phyloP scores from a whole-genome alignment of 257 asterid species.

The Salvia miltiorrhiza region DNA sequence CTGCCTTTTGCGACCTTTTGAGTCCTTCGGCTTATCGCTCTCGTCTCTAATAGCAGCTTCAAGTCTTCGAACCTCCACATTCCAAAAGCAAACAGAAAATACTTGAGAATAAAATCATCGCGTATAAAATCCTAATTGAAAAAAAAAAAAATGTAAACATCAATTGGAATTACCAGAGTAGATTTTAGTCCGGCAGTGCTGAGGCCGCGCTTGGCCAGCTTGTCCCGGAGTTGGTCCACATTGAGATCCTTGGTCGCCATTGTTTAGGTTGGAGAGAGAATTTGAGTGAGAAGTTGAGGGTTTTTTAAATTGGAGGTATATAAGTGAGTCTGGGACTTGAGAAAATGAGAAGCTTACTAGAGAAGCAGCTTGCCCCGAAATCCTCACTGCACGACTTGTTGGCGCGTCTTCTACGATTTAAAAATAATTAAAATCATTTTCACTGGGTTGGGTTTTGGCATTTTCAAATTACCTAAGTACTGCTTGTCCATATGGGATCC shows the following conservation, averaged over 20 bases:
- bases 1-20: slow-evolving; percentile 46
- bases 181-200: slow-evolving; percentile 69
- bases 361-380: slow-evolving; percentile 25
- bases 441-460: no score
- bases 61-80: slow-evolving; percentile 61
- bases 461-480: no score
- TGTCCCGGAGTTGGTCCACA: slow-evolving; percentile 62
- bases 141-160: not conserved
- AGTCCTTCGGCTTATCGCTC: slow-evolving; percentile 30
- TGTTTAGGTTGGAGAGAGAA: slow-evolving; percentile 5
- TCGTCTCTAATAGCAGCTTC: slow-evolving; percentile 53
- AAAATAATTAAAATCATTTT: no score
- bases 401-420: slow-evolving; percentile 2
- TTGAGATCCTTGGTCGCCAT: slow-evolving; percentile 56
- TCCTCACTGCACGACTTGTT: slow-evolving; percentile 33
- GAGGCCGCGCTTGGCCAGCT: slow-evolving; percentile 72
- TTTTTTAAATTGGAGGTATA: slow-evolving; percentile 5
- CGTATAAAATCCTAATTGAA: no score
- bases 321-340: not conserved
- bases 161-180: slow-evolving; percentile 37
- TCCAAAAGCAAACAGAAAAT: not conserved
- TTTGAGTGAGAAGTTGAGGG: slow-evolving; percentile 9
- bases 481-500: no score
- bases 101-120: not conserved
- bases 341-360: slow-evolving; percentile 23